Percentiles rank a stretch among this genome's conserved stretches.
phyloP scores from a whole-genome alignment of 108 stramenopile species.

The Cylindrotheca closterium region DNA sequence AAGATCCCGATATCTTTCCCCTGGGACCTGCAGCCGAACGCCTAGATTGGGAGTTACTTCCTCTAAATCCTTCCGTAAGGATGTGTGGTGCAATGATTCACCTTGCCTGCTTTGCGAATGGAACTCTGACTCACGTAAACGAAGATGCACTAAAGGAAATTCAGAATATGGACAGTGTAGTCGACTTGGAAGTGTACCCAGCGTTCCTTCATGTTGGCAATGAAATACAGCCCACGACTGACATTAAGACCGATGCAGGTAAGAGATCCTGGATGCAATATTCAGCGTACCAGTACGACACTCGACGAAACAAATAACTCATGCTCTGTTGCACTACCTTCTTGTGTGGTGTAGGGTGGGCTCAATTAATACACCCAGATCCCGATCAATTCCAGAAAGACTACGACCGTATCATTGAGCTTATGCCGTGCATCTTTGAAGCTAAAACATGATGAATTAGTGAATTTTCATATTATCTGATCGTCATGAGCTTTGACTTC shows the following conservation, averaged over 20 bases:
- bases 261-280: too few species aligned
- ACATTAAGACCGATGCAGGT: constrained; percentile 11
- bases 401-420: constrained; percentile 70
- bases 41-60: constrained; percentile 59
- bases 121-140: constrained; percentile 45
- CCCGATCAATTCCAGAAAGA: constrained; percentile 53
- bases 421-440: constrained; percentile 74
- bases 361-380: constrained; percentile 78
- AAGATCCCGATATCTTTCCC: constrained; percentile 20
- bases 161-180: constrained; percentile 61
- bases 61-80: constrained; percentile 48
- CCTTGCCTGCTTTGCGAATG: constrained; percentile 60
- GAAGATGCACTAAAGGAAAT: constrained; percentile 64
- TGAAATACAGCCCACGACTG: constrained; percentile 28
- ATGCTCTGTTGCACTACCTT: too few species aligned
- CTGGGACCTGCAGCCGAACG: constrained; percentile 23
- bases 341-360: constrained; percentile 76
- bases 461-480: too few species aligned
- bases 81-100: constrained; percentile 77
- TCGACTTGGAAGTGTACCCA: constrained; percentile 69
- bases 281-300: too few species aligned
- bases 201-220: constrained; percentile 58
- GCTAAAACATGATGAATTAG: constrained; percentile 13
- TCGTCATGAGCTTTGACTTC: too few species aligned
- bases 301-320: too few species aligned